Base-by-base conservation (phyloP, 257 asterid genomes). In the Asclepias syriaca region DNA sequence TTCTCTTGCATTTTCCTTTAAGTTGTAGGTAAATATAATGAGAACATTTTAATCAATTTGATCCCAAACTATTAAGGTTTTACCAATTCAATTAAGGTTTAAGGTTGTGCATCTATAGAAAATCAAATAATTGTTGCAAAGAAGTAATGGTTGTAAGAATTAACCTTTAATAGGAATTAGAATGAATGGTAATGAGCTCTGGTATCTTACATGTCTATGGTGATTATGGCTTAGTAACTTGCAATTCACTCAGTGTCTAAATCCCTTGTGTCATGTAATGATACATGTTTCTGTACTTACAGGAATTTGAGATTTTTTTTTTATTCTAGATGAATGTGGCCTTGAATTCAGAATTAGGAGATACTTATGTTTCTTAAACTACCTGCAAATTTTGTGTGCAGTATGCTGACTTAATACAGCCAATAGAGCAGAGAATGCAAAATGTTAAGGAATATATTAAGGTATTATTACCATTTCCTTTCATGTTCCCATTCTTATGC, bases 361-460 rank as follows among this genome's bases (percentile, higher is more conserved):
- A 63, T 18, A 63, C 5, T 29, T 9, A 2, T 57, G 24, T 16
- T 70, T 73, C 66, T 72, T 72, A 57, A 29, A 51, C 58, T 58
- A 69, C 74, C 37, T 59, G 68, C 65, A 45, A 50, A 48, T 16
- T 69, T 76, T 16, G 60, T 76, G 69, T 78, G 89, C 96, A 94
- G 98, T 91, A 79, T 77, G 49, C 89, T 46, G 65, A 84, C 70
- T 81, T 94, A 69, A 94, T 94, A 72, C 84, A 89, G 87, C 87
- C 99, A 27, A 78, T 86, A 77, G 90, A 87, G 45, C 85, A 75
- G 71, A 84, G 99, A 83, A 86, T 81, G 87, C 81, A 80, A 73
- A 83, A 86, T 65, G 97, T 94, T 73, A 82, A 87, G 81, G 89
- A 84, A 46, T 94, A 80, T 83, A 87, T 91, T 16, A 88, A 91